These are phyloP conservation scores for Sugiyamaella chiloensis DNA, from an alignment of 805 yeast genomes.

Conservation along the genomic window DNA sequence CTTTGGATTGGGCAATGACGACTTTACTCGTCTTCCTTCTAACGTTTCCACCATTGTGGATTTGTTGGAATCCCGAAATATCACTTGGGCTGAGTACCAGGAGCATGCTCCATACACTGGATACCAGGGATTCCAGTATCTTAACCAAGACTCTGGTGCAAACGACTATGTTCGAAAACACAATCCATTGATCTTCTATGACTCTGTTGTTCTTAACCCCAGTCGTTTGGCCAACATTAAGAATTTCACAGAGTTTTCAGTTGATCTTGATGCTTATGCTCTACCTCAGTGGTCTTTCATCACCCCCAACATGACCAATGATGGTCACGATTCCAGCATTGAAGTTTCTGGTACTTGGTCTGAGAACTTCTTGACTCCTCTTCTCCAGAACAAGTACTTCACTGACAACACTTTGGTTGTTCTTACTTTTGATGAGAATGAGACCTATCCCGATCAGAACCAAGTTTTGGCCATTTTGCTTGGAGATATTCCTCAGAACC, in stretches of 20 bases:
- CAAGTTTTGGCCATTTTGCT: conserved; percentile 45
- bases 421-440: conserved; percentile 51
- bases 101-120: conserved; percentile 54
- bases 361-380: conserved; percentile 43
- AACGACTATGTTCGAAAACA: conserved; percentile 52
- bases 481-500: conserved; percentile 40
- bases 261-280: conserved; percentile 39
- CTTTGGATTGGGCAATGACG: conserved; percentile 47
- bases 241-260: conserved; percentile 44
- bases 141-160: conserved; percentile 41
- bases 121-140: conserved; percentile 46
- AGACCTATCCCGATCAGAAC: conserved; percentile 43
- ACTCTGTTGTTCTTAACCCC: conserved; percentile 37
- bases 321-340: conserved; percentile 50
- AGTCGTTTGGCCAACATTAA: conserved; percentile 44
- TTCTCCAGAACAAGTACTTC: conserved; percentile 45
- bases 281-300: conserved; percentile 53
- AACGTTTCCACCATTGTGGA: conserved; percentile 50
- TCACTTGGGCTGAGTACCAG: conserved; percentile 54
- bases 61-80: conserved; percentile 43
- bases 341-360: conserved; percentile 48
- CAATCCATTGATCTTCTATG: conserved; percentile 47
- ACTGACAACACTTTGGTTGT: conserved; percentile 45
- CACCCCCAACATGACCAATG: conserved; percentile 54
- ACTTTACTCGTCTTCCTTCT: conserved; percentile 43